phyloP scores from a whole-genome alignment of 2,329 filamentous ascomycete species.

The Alternaria triticimaculans region DNA sequence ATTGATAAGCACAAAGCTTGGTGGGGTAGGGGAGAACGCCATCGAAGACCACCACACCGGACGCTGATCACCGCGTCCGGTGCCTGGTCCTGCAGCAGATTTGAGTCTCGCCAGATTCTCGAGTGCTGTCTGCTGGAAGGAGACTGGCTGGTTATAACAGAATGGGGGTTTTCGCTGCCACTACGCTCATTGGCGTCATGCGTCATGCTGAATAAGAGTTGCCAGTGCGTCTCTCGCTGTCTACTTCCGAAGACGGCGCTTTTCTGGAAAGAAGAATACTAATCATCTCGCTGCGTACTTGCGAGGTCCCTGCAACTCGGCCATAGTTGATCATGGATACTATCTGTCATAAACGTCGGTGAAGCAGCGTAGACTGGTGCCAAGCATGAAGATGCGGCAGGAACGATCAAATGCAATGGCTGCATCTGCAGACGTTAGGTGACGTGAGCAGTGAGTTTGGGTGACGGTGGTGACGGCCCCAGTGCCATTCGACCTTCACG shows the following conservation, averaged over 20 bases:
- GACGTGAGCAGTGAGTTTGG: not conserved
- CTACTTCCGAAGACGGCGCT: not conserved
- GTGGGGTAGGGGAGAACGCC: slow-evolving; percentile 31
- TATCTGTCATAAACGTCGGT: not conserved
- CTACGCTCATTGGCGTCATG: not conserved
- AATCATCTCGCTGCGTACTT: not conserved
- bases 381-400: not conserved
- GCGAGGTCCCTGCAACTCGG: not conserved
- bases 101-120: not conserved
- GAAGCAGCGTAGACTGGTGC: not conserved
- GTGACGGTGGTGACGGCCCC: not conserved
- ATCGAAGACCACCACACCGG: slow-evolving; percentile 17
- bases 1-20: slow-evolving; percentile 28
- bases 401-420: not conserved
- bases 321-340: not conserved
- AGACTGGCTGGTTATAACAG: not conserved
- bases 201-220: not conserved
- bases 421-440: not conserved
- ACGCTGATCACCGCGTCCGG: slow-evolving; percentile 16
- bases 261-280: not conserved
- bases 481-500: not conserved
- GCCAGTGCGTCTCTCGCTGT: not conserved
- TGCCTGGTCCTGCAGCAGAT: slow-evolving; percentile 23
- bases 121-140: not conserved
- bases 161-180: not conserved